Base-by-base conservation (phyloP, 1,139 yeast genomes). In the Zygoascus sp. region DNA sequence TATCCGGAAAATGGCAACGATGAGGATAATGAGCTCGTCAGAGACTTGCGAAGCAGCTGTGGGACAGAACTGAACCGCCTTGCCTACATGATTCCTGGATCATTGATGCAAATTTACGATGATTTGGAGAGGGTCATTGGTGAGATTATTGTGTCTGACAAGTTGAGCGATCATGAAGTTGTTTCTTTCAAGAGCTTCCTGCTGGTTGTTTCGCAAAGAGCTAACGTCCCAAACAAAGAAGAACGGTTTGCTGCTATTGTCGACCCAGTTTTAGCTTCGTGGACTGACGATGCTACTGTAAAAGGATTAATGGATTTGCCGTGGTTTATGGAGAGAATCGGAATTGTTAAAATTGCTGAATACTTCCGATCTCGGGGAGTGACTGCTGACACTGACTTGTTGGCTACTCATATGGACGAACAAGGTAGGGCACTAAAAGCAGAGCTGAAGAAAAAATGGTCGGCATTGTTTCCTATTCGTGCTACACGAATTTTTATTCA, bases 321-420 rank as follows among this genome's bases (percentile, higher is more conserved):
- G 54, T 90, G 97, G 97, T 94, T 94, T 58, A 90, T 92, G 97
- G 97, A 90, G 65, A 77, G 97, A 58, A 76, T 94, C 48, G 98
- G 98, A 2, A 87, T 94, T 46, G 97, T 89, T 2, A 81, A 81
- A 62, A 92, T 94, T 60, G 96, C 97, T 0, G 84, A 85, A 48
- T 94, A 94, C 61, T 90, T 94, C 66, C 82, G 83, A 54, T 76
- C 79, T 13, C 74, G 97, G 55, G 88, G 87, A 6, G 92, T 90
- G 23, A 76, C 86, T 0, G 88, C 90, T 1, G 68, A 74, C 22
- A 83, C 96, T 1, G 81, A 90, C 62, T 68, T 94, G 47, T 66
- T 90, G 45, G 77, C 80, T 44, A 84, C 94, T 0, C 75, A 79
- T 47, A 90, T 94, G 86, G 98, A 94, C 66, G 96, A 87, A n/a